These are phyloP conservation scores for Mortierella polycephala DNA, from an alignment of 371 early-diverging fungal species.

Conservation along the genomic window DNA sequence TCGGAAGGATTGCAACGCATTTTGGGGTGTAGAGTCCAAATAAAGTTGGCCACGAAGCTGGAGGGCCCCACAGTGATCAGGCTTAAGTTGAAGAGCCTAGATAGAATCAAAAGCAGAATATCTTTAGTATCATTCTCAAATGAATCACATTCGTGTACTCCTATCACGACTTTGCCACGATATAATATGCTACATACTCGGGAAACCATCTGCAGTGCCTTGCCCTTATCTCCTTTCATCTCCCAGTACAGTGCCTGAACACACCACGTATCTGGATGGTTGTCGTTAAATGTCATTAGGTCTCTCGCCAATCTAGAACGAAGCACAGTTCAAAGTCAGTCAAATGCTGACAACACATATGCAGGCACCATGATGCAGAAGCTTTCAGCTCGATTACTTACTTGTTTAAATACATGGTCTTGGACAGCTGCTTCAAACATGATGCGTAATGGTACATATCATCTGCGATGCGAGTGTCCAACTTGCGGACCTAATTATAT, in stretches of 20 bases:
- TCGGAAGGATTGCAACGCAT: conserved; percentile 25
- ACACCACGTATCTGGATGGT: conserved; percentile 44
- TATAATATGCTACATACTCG: conserved; percentile 10
- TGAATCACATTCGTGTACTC: neutral
- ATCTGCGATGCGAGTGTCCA: conserved; percentile 17
- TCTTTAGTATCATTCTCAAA: neutral
- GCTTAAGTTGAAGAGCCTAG: conserved; percentile 25
- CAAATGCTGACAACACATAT: neutral
- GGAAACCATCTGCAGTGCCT: conserved; percentile 23
- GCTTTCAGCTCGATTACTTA: neutral
- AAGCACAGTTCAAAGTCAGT: neutral
- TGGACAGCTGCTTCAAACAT: conserved; percentile 22
- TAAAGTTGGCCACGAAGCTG: conserved; percentile 24
- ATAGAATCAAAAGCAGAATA: neutral
- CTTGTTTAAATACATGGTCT: conserved; percentile 17
- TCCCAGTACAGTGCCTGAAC: conserved; percentile 35
- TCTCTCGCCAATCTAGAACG: conserved; percentile 23
- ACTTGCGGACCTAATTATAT: conserved; percentile 30
- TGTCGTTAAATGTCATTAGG: conserved; percentile 22
- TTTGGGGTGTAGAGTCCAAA: conserved; percentile 9
- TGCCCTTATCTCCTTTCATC: conserved; percentile 13
- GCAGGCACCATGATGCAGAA: neutral
- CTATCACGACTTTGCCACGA: too few species aligned
- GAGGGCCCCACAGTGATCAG: conserved; percentile 37
- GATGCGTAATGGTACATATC: conserved; percentile 43